Conservation (phyloP, 2,329 filamentous ascomycete genomes). For the Dactylellina parvicollis region DNA sequence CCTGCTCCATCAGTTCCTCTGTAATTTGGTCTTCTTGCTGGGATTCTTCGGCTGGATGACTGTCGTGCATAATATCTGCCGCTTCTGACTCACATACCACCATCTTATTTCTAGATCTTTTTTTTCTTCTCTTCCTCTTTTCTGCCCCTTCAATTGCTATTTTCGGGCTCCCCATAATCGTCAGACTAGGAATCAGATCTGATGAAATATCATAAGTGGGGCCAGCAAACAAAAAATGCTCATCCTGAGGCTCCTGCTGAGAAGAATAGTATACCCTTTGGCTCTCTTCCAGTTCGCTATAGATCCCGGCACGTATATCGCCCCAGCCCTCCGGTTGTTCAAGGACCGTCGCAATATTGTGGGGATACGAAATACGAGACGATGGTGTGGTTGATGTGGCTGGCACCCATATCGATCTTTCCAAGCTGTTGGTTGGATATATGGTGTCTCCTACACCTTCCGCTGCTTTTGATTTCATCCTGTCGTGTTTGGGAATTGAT, state of each 20-base stretch:
- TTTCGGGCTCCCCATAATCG: too few species aligned
- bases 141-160: too few species aligned
- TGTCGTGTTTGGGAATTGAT: neutral
- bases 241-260: neutral
- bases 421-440: neutral
- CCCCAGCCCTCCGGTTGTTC: conserved; percentile 44
- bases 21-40: too few species aligned
- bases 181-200: too few species aligned
- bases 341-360: conserved; percentile 27
- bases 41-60: too few species aligned
- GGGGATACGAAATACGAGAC: conserved; percentile 9
- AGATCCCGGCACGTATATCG: conserved; percentile 15
- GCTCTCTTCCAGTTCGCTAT: conserved; percentile 26
- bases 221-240: too few species aligned
- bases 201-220: too few species aligned
- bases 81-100: too few species aligned
- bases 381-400: conserved; percentile 13
- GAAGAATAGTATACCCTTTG: conserved; percentile 41
- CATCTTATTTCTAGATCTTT: too few species aligned
- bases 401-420: conserved; percentile 27
- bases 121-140: too few species aligned
- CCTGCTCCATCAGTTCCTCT: too few species aligned
- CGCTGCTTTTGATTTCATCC: neutral
- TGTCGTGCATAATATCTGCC: too few species aligned
- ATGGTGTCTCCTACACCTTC: neutral